Conservation (phyloP, 257 asterid genomes). For the Penstemon newberryi region DNA sequence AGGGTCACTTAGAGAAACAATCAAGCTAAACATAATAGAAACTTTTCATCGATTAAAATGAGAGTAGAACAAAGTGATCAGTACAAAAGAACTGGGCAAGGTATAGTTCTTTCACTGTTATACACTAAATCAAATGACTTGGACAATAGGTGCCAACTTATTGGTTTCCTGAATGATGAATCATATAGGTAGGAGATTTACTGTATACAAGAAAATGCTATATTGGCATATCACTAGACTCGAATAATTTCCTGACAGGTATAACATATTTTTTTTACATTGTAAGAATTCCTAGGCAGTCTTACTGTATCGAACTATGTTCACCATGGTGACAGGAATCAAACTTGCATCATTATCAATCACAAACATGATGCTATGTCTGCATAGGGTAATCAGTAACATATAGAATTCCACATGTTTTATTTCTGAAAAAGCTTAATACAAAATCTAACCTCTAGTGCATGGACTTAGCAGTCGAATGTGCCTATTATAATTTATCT, state of each 20-base stretch:
- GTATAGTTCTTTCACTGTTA: slow-evolving; percentile 10
- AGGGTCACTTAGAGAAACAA: background rate
- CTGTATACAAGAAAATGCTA: background rate
- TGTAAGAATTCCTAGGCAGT: slow-evolving; percentile 6
- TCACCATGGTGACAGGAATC: slow-evolving; percentile 1
- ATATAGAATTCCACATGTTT: slow-evolving; percentile 11
- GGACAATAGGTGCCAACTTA: background rate
- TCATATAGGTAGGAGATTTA: background rate
- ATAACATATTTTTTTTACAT: background rate
- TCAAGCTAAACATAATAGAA: slow-evolving; percentile 2
- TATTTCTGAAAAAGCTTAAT: slow-evolving; percentile 18
- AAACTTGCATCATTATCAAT: background rate
- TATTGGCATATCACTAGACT: slow-evolving; percentile 1
- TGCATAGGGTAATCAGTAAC: background rate
- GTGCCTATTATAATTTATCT: slow-evolving; percentile 29
- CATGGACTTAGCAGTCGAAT: slow-evolving; percentile 27
- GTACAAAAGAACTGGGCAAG: background rate
- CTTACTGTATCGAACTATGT: background rate
- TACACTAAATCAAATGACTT: slow-evolving; percentile 5
- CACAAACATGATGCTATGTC: background rate
- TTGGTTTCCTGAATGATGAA: background rate
- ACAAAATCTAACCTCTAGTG: slow-evolving; percentile 43
- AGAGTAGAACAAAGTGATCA: background rate
- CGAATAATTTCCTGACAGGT: background rate
- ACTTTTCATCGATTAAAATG: background rate